Percentiles rank a stretch among this genome's conserved stretches.
Evolutionary conservation across 2,329 filamentous ascomycete species (phyloP).

Genomic region (Stachybotrys elegans): DNA sequence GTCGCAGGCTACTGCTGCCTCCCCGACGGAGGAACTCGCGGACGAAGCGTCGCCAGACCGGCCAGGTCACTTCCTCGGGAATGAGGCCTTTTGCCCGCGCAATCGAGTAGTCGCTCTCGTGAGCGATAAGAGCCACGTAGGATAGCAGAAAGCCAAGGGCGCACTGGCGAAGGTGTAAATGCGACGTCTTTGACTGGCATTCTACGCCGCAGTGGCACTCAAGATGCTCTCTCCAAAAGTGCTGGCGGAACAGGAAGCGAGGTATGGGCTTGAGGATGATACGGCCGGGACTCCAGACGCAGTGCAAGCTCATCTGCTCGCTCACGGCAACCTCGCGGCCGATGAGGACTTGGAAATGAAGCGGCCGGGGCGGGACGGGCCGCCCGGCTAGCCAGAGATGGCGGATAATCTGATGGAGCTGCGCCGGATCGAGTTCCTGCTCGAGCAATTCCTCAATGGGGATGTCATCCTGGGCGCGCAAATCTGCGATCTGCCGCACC

Average conservation of each 20-base stretch:
- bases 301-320: constrained; percentile 32
- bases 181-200: neutral
- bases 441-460: neutral
- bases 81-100: neutral
- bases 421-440: neutral
- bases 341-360: constrained; percentile 30
- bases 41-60: neutral
- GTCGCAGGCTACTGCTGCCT: neutral
- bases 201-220: constrained; percentile 2
- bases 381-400: constrained; percentile 5
- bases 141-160: neutral
- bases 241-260: constrained; percentile 28
- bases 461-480: constrained; percentile 3
- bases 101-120: neutral
- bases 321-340: constrained; percentile 28
- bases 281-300: constrained; percentile 31
- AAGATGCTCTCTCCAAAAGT: constrained; percentile 29
- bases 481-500: neutral
- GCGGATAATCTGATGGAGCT: neutral
- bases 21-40: neutral
- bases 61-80: neutral
- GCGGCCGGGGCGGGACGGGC: constrained; percentile 24
- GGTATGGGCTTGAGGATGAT: constrained; percentile 36
- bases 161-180: neutral
- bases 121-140: neutral